These are phyloP conservation scores for Tardiomyces blankii DNA, from an alignment of 1,139 yeast genomes.

Conservation along the genomic window DNA sequence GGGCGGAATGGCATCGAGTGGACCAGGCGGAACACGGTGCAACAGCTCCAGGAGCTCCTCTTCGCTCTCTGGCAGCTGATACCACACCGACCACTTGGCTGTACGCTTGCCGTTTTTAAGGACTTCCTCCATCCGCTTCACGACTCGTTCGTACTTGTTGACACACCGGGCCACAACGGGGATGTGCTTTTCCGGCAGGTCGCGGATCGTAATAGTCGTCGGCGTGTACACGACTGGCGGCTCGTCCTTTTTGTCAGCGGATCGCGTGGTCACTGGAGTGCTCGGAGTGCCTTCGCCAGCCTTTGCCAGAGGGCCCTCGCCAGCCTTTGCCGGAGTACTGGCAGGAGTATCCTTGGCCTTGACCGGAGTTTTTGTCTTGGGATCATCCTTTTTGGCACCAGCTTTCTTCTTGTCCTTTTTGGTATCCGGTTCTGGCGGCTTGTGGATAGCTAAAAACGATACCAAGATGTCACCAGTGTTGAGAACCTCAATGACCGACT, in stretches of 20 bases:
- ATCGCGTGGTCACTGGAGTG: neutral
- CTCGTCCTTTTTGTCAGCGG: constrained; percentile 17
- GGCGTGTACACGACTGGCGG: constrained; percentile 41
- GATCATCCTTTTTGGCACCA: constrained; percentile 12
- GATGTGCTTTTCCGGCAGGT: constrained; percentile 54
- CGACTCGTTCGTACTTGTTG: constrained; percentile 43
- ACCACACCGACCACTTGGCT: constrained; percentile 64
- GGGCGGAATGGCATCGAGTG: constrained; percentile 16
- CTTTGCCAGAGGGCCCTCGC: constrained; percentile 1
- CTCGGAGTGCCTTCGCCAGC: constrained; percentile 2
- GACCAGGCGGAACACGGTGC: constrained; percentile 19
- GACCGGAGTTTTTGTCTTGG: constrained; percentile 7
- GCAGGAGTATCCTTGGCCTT: constrained; percentile 7
- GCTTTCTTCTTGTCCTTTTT: constrained; percentile 19
- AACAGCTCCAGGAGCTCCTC: constrained; percentile 37
- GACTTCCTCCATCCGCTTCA: constrained; percentile 48
- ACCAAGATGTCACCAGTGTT: constrained; percentile 42
- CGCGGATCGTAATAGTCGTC: constrained; percentile 50
- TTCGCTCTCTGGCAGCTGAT: constrained; percentile 69
- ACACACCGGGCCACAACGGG: constrained; percentile 67
- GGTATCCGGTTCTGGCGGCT: constrained; percentile 18
- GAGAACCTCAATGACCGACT: constrained; percentile 59
- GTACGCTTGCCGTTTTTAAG: constrained; percentile 51
- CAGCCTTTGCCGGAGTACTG: no score
- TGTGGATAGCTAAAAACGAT: constrained; percentile 54